A percentile compares a stretch with the other conserved stretches of the same genome.
Conservation (phyloP, 768 basidiomycete species). For the Russula dissimulans region DNA sequence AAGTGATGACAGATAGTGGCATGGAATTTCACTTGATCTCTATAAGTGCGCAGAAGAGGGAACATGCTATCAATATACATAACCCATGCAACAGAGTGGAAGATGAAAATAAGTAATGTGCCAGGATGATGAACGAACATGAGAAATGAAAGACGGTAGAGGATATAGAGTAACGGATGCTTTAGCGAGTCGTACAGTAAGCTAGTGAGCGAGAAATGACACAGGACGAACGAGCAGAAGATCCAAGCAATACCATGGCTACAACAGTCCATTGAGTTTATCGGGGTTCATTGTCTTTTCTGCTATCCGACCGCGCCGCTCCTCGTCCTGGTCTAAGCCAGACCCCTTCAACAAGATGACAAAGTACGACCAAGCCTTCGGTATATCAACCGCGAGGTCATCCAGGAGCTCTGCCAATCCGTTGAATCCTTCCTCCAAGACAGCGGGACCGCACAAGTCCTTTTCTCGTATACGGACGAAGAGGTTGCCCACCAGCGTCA, state of each 20-base stretch:
- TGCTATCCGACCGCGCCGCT: slow-evolving; percentile 45
- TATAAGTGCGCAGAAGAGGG: neutral
- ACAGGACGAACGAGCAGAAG: slow-evolving; percentile 3
- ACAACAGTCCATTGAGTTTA: slow-evolving; percentile 37
- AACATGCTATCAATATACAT: slow-evolving; percentile 11
- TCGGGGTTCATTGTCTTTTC: slow-evolving; percentile 53
- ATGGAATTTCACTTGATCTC: slow-evolving; percentile 2
- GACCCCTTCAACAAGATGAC: slow-evolving; percentile 67
- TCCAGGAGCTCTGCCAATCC: slow-evolving; percentile 69
- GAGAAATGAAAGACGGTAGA: slow-evolving; percentile 8
- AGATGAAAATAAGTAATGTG: slow-evolving; percentile 8
- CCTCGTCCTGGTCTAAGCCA: slow-evolving; percentile 48
- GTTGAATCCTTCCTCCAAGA: slow-evolving; percentile 69
- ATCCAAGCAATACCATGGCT: slow-evolving; percentile 5
- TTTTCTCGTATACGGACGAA: slow-evolving; percentile 56
- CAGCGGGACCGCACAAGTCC: slow-evolving; percentile 44
- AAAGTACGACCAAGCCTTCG: slow-evolving; percentile 71
- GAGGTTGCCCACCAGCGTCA: slow-evolving; percentile 66
- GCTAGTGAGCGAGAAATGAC: slow-evolving; percentile 5
- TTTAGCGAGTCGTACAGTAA: slow-evolving; percentile 18
- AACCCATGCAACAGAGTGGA: slow-evolving; percentile 1
- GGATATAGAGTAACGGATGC: slow-evolving; percentile 15
- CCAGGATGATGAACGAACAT: slow-evolving; percentile 8
- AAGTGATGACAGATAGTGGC: slow-evolving; percentile 1
- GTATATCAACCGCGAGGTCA: slow-evolving; percentile 85